These are phyloP conservation scores for Lycium ferocissimum DNA, from an alignment of 257 asterid genomes.

Conservation along the genomic window DNA sequence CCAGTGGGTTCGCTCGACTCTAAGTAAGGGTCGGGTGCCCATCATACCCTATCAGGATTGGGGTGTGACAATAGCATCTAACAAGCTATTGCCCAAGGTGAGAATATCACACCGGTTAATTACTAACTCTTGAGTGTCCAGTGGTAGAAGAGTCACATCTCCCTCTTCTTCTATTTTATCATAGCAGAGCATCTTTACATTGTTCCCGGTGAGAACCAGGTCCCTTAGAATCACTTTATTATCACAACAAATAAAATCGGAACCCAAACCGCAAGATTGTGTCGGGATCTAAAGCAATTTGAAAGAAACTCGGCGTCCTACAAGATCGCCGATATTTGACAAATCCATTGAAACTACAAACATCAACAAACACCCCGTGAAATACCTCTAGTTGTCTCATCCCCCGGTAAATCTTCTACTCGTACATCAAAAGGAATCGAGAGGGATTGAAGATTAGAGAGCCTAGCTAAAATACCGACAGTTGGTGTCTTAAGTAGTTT, in stretches of 20 bases:
- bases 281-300: too few relatives aligned
- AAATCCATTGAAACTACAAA: too few relatives aligned
- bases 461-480: neutral
- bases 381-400: slow-evolving; percentile 8
- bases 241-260: neutral
- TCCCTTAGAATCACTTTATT: neutral
- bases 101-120: slow-evolving; percentile 29
- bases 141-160: slow-evolving; percentile 33
- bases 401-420: neutral
- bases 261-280: too few relatives aligned
- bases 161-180: neutral
- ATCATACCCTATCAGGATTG: too few relatives aligned
- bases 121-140: slow-evolving; percentile 20
- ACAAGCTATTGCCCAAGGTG: slow-evolving; percentile 17
- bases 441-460: slow-evolving; percentile 25
- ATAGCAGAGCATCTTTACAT: neutral
- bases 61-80: slow-evolving; percentile 38
- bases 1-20: too few relatives aligned
- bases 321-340: too few relatives aligned
- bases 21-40: too few relatives aligned
- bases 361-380: too few relatives aligned
- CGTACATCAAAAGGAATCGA: neutral
- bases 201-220: neutral
- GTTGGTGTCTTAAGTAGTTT: neutral
- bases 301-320: too few relatives aligned